phyloP scores from a whole-genome alignment of 2,329 filamentous ascomycete genomes.

The Fusarium sambucinum region DNA sequence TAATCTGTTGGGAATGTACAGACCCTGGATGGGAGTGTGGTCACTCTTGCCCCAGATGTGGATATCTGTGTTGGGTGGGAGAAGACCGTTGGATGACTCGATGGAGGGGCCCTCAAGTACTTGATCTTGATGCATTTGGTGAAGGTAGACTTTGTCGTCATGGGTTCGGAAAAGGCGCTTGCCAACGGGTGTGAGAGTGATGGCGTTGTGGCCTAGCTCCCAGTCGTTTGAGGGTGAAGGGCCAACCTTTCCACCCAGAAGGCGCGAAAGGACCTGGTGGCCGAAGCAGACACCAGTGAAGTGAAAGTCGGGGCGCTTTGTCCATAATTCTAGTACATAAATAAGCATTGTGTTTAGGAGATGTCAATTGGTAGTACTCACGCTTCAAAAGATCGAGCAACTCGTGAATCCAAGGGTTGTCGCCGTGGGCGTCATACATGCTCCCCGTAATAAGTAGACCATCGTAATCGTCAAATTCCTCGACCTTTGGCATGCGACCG shows the following conservation, averaged over 20 bases:
- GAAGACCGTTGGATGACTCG: slow-evolving; percentile 58
- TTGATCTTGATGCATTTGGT: slow-evolving; percentile 86
- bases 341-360: neutral
- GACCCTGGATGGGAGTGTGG: slow-evolving; percentile 77
- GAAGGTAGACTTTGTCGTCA: slow-evolving; percentile 64
- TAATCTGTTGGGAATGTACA: slow-evolving; percentile 74
- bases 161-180: slow-evolving; percentile 75
- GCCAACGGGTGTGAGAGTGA: slow-evolving; percentile 74
- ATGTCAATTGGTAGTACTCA: slow-evolving; percentile 36
- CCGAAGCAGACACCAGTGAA: slow-evolving; percentile 85
- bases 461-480: slow-evolving; percentile 72
- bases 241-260: slow-evolving; percentile 75
- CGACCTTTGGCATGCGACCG: slow-evolving; percentile 59
- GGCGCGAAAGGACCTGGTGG: slow-evolving; percentile 81
- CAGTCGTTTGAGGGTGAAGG: slow-evolving; percentile 73
- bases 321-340: slow-evolving; percentile 59
- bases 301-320: slow-evolving; percentile 62
- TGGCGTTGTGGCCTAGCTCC: slow-evolving; percentile 77
- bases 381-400: slow-evolving; percentile 69
- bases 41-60: slow-evolving; percentile 72
- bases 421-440: slow-evolving; percentile 77
- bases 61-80: slow-evolving; percentile 57
- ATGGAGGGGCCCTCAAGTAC: slow-evolving; percentile 70
- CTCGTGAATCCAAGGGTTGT: slow-evolving; percentile 78
- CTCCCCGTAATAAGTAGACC: slow-evolving; percentile 79